Conservation (phyloP, 495 filamentous ascomycete genomes). For the Penicillium goetzii region DNA sequence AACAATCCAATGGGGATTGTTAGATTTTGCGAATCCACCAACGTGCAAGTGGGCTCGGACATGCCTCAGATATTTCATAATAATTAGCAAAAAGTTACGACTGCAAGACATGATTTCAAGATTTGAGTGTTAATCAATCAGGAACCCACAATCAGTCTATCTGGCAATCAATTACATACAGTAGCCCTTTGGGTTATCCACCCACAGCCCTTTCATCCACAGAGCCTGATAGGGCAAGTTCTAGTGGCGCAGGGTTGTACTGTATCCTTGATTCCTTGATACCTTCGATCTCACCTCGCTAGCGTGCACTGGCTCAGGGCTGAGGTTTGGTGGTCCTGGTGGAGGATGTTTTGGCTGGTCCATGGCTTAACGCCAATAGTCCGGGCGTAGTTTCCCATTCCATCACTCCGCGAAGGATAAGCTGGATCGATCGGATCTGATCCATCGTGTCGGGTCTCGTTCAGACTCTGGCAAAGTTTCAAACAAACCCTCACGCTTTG, state of each 20-base stretch:
- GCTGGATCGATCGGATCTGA: slow-evolving; percentile 19
- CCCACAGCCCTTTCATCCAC: neutral
- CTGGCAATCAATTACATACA: neutral
- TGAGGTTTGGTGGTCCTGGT: neutral
- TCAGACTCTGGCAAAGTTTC: too few species aligned
- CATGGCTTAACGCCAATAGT: slow-evolving; percentile 13
- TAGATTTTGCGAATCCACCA: neutral
- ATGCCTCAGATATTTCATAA: neutral
- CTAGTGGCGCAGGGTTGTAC: slow-evolving; percentile 7
- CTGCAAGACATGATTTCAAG: neutral
- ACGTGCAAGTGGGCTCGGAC: neutral
- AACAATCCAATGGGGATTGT: neutral
- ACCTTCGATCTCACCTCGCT: neutral
- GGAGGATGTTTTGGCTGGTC: slow-evolving; percentile 8
- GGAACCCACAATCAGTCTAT: neutral
- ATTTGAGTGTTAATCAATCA: neutral
- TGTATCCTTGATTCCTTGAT: neutral
- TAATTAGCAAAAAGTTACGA: neutral
- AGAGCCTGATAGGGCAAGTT: neutral
- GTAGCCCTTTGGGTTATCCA: neutral
- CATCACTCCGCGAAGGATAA: neutral
- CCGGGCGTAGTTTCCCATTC: neutral
- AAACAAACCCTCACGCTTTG: neutral
- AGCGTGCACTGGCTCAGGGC: neutral
- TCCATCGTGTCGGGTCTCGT: slow-evolving; percentile 12